Evolutionary conservation across 1,139 yeast species (phyloP).

Genomic region (Keqinozyma sinolaborantium): DNA sequence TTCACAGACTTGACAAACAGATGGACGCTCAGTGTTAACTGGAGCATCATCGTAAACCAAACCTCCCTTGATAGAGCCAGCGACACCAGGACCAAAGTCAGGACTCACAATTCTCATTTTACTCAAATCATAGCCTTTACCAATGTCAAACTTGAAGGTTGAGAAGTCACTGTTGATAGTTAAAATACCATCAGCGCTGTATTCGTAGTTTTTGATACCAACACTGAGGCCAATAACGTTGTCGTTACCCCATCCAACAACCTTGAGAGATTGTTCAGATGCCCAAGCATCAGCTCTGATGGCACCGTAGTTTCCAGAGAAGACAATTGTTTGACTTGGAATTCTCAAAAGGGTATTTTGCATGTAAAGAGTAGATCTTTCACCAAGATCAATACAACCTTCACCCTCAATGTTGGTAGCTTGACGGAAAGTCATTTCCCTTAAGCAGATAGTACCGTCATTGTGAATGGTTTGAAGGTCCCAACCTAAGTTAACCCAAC

Average conservation of each 20-base stretch:
- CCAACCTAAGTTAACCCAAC: conserved; percentile 10
- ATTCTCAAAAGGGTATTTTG: conserved; percentile 7
- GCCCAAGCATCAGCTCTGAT: conserved; percentile 9
- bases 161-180: conserved; percentile 61
- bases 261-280: conserved; percentile 7
- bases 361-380: conserved; percentile 9
- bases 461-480: conserved; percentile 9
- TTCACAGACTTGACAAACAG: conserved; percentile 90
- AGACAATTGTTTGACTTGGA: conserved; percentile 10
- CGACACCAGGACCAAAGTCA: conserved; percentile 18
- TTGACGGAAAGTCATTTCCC: conserved; percentile 11
- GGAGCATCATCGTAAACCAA: conserved; percentile 43
- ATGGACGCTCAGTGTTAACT: conserved; percentile 62
- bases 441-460: conserved; percentile 15
- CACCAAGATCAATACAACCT: conserved; percentile 16
- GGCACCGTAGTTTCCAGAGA: conserved; percentile 5
- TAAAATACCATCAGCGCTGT: conserved; percentile 6
- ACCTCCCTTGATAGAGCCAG: conserved; percentile 39
- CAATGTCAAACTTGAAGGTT: conserved; percentile 71
- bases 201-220: conserved; percentile 6
- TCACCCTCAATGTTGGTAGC: conserved; percentile 11
- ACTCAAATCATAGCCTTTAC: conserved; percentile 54
- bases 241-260: conserved; percentile 15
- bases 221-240: conserved; percentile 12
- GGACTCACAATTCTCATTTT: conserved; percentile 58